Conservation (phyloP, 192 early-diverging fungal species). For the Podila epigama region DNA sequence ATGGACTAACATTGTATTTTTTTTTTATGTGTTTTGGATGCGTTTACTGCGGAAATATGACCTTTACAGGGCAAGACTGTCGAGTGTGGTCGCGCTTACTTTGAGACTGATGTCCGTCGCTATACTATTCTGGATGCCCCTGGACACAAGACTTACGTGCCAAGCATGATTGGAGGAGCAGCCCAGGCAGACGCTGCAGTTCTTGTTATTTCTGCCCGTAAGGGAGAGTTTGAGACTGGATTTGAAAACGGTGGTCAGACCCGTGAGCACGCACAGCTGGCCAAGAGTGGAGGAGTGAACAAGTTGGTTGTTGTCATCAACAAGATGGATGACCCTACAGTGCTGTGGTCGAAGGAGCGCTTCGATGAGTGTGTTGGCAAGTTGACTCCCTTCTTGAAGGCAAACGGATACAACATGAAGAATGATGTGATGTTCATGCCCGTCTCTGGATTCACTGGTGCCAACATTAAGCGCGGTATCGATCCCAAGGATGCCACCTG, state of each 20-base stretch:
- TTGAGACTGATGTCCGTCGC: conserved; percentile 93
- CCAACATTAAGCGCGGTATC: conserved; percentile 91
- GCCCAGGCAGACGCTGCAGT: conserved; percentile 97
- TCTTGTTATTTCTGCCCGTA: conserved; percentile 95
- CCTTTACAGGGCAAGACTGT: conserved; percentile 88
- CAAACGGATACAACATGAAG: conserved; percentile 86
- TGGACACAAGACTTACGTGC: conserved; percentile 98
- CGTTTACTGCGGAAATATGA: background rate
- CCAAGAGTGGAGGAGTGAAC: conserved; percentile 97
- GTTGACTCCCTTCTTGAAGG: conserved; percentile 90
- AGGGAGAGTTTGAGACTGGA: conserved; percentile 99
- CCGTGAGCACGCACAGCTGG: conserved; percentile 96
- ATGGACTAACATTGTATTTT: background rate
- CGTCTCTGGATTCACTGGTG: conserved; percentile 96
- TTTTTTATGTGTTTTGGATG: too few relatives aligned
- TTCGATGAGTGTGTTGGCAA: conserved; percentile 93
- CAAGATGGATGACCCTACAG: conserved; percentile 99
- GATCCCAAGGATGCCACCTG: conserved; percentile 67
- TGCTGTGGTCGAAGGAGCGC: conserved; percentile 88
- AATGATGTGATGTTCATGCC: conserved; percentile 88
- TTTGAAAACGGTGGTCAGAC: conserved; percentile 99
- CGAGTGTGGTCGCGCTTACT: conserved; percentile 97
- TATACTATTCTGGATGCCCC: conserved; percentile 99
- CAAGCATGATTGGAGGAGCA: conserved; percentile 96
- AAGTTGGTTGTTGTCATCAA: conserved; percentile 94